Conservation (phyloP, 1,284 basidiomycete species). For the Grifola frondosa region DNA sequence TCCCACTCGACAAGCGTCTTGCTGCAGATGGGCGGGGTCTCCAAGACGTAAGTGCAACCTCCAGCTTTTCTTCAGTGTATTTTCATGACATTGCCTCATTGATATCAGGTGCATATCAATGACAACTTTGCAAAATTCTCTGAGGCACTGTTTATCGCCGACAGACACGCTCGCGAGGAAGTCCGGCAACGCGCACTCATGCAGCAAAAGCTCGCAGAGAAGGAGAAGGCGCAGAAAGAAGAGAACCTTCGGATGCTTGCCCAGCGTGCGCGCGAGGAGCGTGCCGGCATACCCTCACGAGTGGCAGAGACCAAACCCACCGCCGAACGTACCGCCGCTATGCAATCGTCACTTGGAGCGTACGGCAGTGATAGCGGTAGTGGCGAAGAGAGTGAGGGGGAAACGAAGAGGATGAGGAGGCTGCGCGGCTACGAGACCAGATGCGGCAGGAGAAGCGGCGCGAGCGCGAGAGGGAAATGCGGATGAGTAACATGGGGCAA, state of each 20-base stretch:
- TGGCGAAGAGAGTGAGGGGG: conserved; percentile 46
- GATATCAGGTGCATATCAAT: conserved; percentile 85
- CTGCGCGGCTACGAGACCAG: conserved; percentile 82
- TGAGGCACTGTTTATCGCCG: conserved; percentile 94
- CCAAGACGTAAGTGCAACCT: conserved; percentile 79
- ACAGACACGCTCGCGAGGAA: conserved; percentile 96
- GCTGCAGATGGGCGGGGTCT: conserved; percentile 97
- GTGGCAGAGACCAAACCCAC: conserved; percentile 48
- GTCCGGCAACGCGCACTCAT: conserved; percentile 94
- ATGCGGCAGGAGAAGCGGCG: conserved; percentile 91
- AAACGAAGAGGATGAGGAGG: conserved; percentile 79
- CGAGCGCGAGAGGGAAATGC: conserved; percentile 95
- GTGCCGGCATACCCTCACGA: conserved; percentile 66
- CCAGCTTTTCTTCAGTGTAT: not conserved
- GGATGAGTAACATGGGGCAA: conserved; percentile 99
- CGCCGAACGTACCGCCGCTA: conserved; percentile 58
- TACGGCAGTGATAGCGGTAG: conserved; percentile 81
- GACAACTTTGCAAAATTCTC: conserved; percentile 99
- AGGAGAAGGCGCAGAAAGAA: conserved; percentile 97
- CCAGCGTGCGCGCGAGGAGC: conserved; percentile 93
- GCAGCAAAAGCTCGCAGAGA: conserved; percentile 97
- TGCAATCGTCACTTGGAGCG: conserved; percentile 78
- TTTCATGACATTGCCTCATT: not conserved
- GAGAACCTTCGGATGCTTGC: conserved; percentile 93
- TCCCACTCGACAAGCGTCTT: conserved; percentile 96